Base-by-base conservation (phyloP, 176 grass and related monocot species). In the Guadua angustifolia region DNA sequence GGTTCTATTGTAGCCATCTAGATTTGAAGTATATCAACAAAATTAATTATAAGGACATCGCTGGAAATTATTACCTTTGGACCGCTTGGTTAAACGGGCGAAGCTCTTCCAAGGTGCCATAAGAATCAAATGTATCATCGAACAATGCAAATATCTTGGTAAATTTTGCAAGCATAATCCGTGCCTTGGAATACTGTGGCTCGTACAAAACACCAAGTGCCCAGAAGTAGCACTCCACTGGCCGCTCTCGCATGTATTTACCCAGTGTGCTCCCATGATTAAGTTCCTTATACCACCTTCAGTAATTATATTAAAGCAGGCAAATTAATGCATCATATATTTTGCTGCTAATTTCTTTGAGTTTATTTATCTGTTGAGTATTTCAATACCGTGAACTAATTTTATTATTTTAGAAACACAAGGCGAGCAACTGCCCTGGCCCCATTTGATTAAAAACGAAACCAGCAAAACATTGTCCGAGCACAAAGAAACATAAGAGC, bases 141-240 rank as follows among this genome's bases (percentile, higher is more conserved):
- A 81, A 81, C 0, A 81, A 7, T 0, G 79, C 4, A 26, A 43
- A 7, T 24, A 24, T 10, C 56, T 58, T 22, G 56, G 9, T 24
- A 58, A 58, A 6, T 58, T 58, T 58, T 1, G 56, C 56, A 22
- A 58, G 0, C 56, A 58, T 58, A 8, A 22, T 57, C 13, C 79
- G 33, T 70, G 50, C 65, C 10, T 81, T 81, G 21, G 64, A 35
- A 43, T 57, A 70, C 0, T 57, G 65, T 11, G 79, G 79, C 36
- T 81, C 79, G 7, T 80, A 80, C 47, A 56, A 80, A 18, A 35
- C 10, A 39, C 64, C 3, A 6, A 80, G 26, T 1, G 65, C 65
- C 79, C 79, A 81, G 39, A 43, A 69, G 19, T 81, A 71, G 39
- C 79, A 71, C 51, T 82, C 79, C 5, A 82, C 79, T 21, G 79